These are phyloP conservation scores for Neoboletus magnificus DNA, from an alignment of 768 basidiomycete species.

Conservation along the genomic window DNA sequence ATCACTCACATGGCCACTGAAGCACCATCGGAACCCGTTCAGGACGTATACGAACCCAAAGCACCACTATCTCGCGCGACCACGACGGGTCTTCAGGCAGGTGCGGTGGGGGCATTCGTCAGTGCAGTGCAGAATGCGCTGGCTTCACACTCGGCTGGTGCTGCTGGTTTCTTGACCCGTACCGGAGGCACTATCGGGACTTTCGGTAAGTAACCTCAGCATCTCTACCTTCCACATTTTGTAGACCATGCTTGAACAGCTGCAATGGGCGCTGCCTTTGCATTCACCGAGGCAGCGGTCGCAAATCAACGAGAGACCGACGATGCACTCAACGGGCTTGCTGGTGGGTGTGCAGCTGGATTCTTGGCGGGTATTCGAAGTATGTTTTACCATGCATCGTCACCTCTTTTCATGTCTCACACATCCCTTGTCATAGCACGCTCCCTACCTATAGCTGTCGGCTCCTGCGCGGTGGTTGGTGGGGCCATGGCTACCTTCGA, in stretches of 20 bases:
- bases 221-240: background rate
- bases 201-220: conserved; percentile 61
- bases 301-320: conserved; percentile 78
- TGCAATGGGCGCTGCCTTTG: conserved; percentile 86
- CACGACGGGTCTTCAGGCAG: conserved; percentile 59
- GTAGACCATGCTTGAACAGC: conserved; percentile 43
- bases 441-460: conserved; percentile 79
- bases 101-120: conserved; percentile 62
- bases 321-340: conserved; percentile 79
- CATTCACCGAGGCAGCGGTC: conserved; percentile 73
- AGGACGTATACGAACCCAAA: conserved; percentile 45
- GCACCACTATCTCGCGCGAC: conserved; percentile 55
- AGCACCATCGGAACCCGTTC: conserved; percentile 13
- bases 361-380: conserved; percentile 86
- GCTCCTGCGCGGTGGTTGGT: conserved; percentile 75
- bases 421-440: conserved; percentile 49
- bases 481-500: conserved; percentile 80
- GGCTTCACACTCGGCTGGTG: conserved; percentile 71
- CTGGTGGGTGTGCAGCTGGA: conserved; percentile 90
- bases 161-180: conserved; percentile 81
- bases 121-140: conserved; percentile 79
- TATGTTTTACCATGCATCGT: conserved; percentile 31
- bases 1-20: conserved; percentile 22
- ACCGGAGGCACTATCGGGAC: conserved; percentile 88
- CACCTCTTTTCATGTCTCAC: conserved; percentile 12